These are phyloP conservation scores for Leucoagaricus sp. DNA, from an alignment of 1,284 basidiomycete species.

Conservation along the genomic window DNA sequence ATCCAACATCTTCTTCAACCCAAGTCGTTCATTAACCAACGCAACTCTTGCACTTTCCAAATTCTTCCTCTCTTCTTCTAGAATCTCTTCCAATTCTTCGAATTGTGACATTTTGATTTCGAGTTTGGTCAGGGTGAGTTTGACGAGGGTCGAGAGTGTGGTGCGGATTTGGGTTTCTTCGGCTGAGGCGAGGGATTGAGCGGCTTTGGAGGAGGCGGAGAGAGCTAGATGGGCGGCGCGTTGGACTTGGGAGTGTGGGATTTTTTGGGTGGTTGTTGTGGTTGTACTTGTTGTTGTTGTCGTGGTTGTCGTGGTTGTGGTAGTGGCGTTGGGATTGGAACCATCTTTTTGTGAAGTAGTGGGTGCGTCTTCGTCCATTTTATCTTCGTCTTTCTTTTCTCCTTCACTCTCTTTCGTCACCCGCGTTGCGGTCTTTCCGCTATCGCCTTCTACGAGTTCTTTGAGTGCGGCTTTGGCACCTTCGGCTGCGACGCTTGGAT, in stretches of 20 bases:
- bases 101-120: constrained; percentile 93
- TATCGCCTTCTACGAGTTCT: constrained; percentile 67
- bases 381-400: constrained; percentile 17
- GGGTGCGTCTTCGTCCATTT: constrained; percentile 18
- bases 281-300: not conserved
- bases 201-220: constrained; percentile 88
- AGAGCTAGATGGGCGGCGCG: constrained; percentile 86
- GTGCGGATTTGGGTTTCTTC: constrained; percentile 22
- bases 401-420: constrained; percentile 35
- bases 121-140: constrained; percentile 90
- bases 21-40: constrained; percentile 66
- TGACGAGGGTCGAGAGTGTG: constrained; percentile 85
- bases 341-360: not conserved
- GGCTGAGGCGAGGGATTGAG: constrained; percentile 72
- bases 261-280: constrained; percentile 36
- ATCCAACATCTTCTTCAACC: constrained; percentile 67
- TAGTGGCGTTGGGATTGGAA: constrained; percentile 1
- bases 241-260: constrained; percentile 77
- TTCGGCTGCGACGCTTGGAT: constrained; percentile 89
- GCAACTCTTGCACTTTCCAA: constrained; percentile 73
- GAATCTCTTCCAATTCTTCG: constrained; percentile 85
- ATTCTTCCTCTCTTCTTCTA: constrained; percentile 82
- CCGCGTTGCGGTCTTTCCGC: constrained; percentile 33
- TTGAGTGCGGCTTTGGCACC: constrained; percentile 91
- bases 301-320: constrained; percentile 3